These are phyloP conservation scores for Penicillium crustosum DNA, from an alignment of 2,329 filamentous ascomycete species.

Conservation along the genomic window DNA sequence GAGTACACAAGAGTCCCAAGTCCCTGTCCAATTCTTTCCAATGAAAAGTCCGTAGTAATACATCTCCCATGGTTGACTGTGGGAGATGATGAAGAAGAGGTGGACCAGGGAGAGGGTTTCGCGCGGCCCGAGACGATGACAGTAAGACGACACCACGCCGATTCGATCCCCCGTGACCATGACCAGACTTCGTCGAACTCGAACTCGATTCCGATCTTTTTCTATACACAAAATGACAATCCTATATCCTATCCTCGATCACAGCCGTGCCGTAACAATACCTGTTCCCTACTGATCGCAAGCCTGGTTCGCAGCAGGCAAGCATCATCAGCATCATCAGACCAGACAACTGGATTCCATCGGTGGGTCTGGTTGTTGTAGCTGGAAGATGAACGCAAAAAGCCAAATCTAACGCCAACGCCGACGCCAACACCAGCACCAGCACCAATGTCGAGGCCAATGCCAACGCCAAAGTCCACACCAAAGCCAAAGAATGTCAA, in stretches of 20 bases:
- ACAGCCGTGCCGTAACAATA: background rate
- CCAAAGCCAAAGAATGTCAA: background rate
- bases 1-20: too few relatives aligned
- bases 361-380: background rate
- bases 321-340: background rate
- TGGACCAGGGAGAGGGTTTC: background rate
- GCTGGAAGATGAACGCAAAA: too few relatives aligned
- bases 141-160: background rate
- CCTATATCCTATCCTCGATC: background rate
- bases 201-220: background rate
- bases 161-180: background rate
- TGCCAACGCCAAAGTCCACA: background rate
- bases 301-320: background rate
- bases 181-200: background rate
- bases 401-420: background rate
- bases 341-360: background rate
- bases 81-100: background rate
- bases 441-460: background rate
- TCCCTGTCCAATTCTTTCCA: background rate
- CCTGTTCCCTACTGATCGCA: background rate
- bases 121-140: background rate
- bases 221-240: background rate
- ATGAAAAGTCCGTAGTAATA: background rate
- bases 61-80: background rate
- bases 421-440: background rate